Percentiles rank a stretch among this genome's conserved stretches.
These are phyloP conservation scores for Globisporangium acanthophoron DNA, from an alignment of 352 stramenopile genomes.

Conservation along the genomic window DNA sequence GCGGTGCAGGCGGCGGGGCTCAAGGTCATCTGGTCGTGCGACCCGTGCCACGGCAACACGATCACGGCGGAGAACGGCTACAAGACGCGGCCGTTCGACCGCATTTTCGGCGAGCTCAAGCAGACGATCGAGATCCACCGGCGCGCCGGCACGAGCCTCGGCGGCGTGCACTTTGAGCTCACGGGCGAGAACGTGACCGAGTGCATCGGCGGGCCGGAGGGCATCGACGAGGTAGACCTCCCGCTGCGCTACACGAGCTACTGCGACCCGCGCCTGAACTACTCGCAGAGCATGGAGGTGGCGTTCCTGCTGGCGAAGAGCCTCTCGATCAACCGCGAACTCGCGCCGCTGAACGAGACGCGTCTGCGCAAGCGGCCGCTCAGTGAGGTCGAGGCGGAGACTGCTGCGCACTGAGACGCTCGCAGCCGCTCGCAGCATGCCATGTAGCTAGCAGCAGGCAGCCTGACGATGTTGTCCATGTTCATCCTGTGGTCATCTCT, in stretches of 20 bases:
- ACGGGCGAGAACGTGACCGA: constrained; percentile 99
- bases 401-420: background rate
- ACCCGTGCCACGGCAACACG: constrained; percentile 98
- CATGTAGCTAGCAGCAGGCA: too few relatives aligned
- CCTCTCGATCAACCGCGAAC: constrained; percentile 60
- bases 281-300: constrained; percentile 97
- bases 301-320: constrained; percentile 96
- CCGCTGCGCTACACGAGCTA: constrained; percentile 94
- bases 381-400: constrained; percentile 1
- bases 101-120: constrained; percentile 94
- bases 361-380: constrained; percentile 57
- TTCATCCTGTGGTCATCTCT: too few relatives aligned
- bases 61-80: constrained; percentile 93
- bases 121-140: constrained; percentile 98
- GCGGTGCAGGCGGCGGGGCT: constrained; percentile 93
- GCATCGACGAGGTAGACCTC: constrained; percentile 92
- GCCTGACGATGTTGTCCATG: too few relatives aligned
- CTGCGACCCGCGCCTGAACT: constrained; percentile 98
- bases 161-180: constrained; percentile 96
- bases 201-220: constrained; percentile 95
- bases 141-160: constrained; percentile 90
- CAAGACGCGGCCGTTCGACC: constrained; percentile 97
- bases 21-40: constrained; percentile 96
- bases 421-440: background rate
- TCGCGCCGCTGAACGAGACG: constrained; percentile 52